These are phyloP conservation scores for Obelidium mucronatum DNA, from an alignment of 192 early-diverging fungal genomes.

Conservation along the genomic window DNA sequence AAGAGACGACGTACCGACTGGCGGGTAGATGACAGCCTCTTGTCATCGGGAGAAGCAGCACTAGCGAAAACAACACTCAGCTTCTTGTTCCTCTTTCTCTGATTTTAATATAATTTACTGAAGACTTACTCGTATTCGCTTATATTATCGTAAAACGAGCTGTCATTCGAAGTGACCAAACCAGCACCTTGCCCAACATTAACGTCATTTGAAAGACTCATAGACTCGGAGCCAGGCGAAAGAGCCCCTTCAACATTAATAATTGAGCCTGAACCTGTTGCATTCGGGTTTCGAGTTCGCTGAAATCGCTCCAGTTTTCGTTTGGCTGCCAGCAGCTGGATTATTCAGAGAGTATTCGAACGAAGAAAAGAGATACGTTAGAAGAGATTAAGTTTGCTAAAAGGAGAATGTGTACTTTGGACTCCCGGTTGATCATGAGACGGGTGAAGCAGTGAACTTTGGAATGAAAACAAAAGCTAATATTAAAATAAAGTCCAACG, in stretches of 20 bases:
- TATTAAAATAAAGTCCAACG: too few relatives aligned
- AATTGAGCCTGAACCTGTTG: too few relatives aligned
- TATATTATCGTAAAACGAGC: background rate
- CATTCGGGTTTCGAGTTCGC: background rate
- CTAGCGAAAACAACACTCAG: too few relatives aligned
- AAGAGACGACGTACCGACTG: background rate
- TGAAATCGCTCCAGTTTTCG: constrained; percentile 40
- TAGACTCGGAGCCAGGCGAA: background rate
- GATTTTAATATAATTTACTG: background rate
- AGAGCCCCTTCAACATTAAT: background rate
- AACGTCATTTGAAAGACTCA: background rate
- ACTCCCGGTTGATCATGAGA: background rate
- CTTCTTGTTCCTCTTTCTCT: too few relatives aligned
- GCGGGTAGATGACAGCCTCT: background rate
- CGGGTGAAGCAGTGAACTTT: too few relatives aligned
- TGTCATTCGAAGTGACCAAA: background rate
- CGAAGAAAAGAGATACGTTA: background rate
- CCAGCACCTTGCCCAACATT: too few relatives aligned
- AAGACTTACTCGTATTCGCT: background rate
- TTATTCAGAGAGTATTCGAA: background rate
- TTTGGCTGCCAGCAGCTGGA: constrained; percentile 29
- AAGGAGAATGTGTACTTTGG: background rate
- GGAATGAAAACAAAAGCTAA: too few relatives aligned
- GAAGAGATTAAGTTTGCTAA: background rate
- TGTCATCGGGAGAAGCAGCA: background rate